phyloP scores from a whole-genome alignment of 805 yeast species.

The Pichia phayaonensis region DNA sequence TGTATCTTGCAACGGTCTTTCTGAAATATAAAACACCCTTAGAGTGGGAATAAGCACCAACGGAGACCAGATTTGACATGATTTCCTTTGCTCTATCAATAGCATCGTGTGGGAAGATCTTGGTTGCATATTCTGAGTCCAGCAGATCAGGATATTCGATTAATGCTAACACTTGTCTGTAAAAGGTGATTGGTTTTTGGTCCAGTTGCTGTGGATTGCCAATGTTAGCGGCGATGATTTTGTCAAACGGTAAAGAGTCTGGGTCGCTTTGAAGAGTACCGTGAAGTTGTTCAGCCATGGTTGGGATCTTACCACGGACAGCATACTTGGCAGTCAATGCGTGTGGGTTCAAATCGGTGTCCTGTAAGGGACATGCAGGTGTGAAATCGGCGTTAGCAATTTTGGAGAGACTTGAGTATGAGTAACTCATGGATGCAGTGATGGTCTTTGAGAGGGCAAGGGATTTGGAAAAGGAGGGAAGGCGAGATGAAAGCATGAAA shows the following conservation, averaged over 20 bases:
- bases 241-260: constrained; percentile 62
- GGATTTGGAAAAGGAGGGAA: neutral
- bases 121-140: constrained; percentile 24
- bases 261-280: constrained; percentile 46
- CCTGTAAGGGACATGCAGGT: constrained; percentile 31
- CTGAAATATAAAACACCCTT: constrained; percentile 78
- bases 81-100: constrained; percentile 59
- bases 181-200: constrained; percentile 92
- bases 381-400: constrained; percentile 14
- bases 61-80: constrained; percentile 61
- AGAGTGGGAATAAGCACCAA: constrained; percentile 93
- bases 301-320: constrained; percentile 91
- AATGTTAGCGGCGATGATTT: constrained; percentile 83
- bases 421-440: constrained; percentile 3
- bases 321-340: constrained; percentile 90
- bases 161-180: constrained; percentile 80
- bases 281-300: constrained; percentile 80
- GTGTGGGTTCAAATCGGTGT: constrained; percentile 57
- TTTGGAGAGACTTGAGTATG: constrained; percentile 1
- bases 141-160: constrained; percentile 78
- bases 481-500: neutral
- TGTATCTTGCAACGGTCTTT: constrained; percentile 73
- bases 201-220: constrained; percentile 98
- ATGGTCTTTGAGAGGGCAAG: neutral
- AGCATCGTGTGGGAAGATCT: constrained; percentile 57